These are phyloP conservation scores for Biscogniauxia sp. DNA, from an alignment of 2,329 filamentous ascomycete species.

Conservation along the genomic window DNA sequence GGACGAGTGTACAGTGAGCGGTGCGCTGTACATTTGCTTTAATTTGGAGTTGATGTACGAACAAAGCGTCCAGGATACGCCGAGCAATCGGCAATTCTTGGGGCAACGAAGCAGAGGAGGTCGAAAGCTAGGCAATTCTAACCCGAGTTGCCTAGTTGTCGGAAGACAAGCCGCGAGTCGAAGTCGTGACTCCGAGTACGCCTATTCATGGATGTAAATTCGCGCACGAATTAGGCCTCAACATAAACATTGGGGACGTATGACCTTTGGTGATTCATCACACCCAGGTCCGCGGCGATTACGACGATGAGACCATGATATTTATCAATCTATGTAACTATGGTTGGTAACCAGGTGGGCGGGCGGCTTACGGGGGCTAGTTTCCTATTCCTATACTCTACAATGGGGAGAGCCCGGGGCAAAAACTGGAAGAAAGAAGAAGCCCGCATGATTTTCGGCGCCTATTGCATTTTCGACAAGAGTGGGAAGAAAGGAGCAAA, in stretches of 20 bases:
- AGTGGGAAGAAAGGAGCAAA: not conserved
- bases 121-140: not conserved
- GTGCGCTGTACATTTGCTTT: not conserved
- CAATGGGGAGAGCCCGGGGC: not conserved
- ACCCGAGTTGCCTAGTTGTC: not conserved
- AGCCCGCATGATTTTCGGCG: not conserved
- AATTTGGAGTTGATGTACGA: not conserved
- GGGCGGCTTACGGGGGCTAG: not conserved
- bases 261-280: not conserved
- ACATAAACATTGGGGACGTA: not conserved
- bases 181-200: not conserved
- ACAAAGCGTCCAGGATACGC: not conserved
- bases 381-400: not conserved
- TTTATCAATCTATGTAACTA: not conserved
- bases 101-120: not conserved
- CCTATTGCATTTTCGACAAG: not conserved
- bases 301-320: not conserved
- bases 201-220: not conserved
- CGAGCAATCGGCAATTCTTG: not conserved
- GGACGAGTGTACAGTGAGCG: not conserved
- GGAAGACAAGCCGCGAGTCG: not conserved
- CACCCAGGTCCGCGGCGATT: not conserved
- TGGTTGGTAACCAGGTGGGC: not conserved
- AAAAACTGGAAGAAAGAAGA: not conserved
- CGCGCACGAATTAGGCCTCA: not conserved